Evolutionary conservation across 2,329 filamentous ascomycete genomes (phyloP).

Genomic region (Eutypa lata): DNA sequence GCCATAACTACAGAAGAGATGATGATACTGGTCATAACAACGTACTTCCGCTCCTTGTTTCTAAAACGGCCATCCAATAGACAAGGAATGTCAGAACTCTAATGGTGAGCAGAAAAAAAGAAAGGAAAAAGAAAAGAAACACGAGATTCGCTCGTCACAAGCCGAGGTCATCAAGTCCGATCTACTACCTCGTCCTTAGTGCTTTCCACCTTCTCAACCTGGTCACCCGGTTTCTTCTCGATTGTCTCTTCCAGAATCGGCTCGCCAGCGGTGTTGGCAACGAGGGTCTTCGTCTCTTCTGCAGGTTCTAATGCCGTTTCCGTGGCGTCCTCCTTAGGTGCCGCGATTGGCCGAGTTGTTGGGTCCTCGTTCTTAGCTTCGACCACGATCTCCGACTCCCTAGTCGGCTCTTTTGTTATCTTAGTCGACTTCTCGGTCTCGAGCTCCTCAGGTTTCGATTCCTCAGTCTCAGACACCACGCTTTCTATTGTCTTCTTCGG

Average conservation of each 20-base stretch:
- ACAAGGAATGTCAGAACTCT: no score
- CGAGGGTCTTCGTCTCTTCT: slow-evolving; percentile 27
- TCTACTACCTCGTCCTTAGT: slow-evolving; percentile 24
- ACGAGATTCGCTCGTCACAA: slow-evolving; percentile 5
- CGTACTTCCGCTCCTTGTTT: no score
- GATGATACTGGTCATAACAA: no score
- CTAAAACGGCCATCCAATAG: no score
- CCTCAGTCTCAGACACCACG: background rate
- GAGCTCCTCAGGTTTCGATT: slow-evolving; percentile 10
- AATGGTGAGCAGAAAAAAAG: no score
- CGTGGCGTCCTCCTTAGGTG: slow-evolving; percentile 3
- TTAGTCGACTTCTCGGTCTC: slow-evolving; percentile 2
- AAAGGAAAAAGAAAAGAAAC: slow-evolving; percentile 10
- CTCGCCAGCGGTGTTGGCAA: slow-evolving; percentile 28
- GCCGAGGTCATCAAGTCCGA: slow-evolving; percentile 4
- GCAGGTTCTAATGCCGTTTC: slow-evolving; percentile 11
- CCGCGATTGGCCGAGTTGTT: slow-evolving; percentile 3
- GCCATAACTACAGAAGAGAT: no score
- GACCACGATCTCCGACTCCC: slow-evolving; percentile 3
- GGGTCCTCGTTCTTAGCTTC: slow-evolving; percentile 2
- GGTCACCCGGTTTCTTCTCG: slow-evolving; percentile 24
- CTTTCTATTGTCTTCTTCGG: slow-evolving; percentile 5
- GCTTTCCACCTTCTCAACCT: slow-evolving; percentile 24
- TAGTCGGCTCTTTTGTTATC: background rate
- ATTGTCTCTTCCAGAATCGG: slow-evolving; percentile 27